Base-by-base conservation (phyloP, 768 basidiomycete species). In the Pulveroboletus ravenelii region DNA sequence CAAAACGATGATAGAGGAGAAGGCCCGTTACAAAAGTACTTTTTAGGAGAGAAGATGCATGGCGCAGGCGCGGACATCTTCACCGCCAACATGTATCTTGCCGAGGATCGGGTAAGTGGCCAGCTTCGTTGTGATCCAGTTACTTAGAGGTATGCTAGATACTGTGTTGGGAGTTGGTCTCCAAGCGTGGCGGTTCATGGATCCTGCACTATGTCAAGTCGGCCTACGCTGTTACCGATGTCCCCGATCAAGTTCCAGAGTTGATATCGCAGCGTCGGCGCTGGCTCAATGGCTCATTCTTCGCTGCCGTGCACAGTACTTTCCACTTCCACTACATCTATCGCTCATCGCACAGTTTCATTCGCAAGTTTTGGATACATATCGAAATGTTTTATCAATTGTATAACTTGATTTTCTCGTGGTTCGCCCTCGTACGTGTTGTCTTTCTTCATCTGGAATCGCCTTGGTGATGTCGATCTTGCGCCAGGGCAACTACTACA, bases 271-370 rank as follows among this genome's bases (percentile, higher is more conserved):
- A 98, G 64, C 86, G 95, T 45, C 80, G 95, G 34, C 85, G 94
- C 36, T 98, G 95, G 95, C 78, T 99, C 25, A 97, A 97, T 67
- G 93, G 95, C 13, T 94, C 92, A 4, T 98, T 99, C 82, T 99
- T 99, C 69, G 96, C 94, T 10, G 91, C 89, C 0, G 83, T 98
- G 14, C 93, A 98, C 71, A 85, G 87, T 50, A 88, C 84, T 5
- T 77, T 93, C 56, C 91, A 98, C 65, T 98, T 99, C 70, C 85
- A 89, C 57, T 97, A 97, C 64, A 81, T 99, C 36, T 98, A 98
- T 67, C 83, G 95, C 23, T 91, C 88, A 9, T 85, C 89, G 17
- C 93, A 95, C 66, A 70, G 78, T 0, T 79, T 93, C 64, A 29
- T 85, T 35, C 78, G 92, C 62, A 98, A 97, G 70, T 81, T 89